Conservation (phyloP, 2,329 filamentous ascomycete genomes). For the Diplocarpon rosae region DNA sequence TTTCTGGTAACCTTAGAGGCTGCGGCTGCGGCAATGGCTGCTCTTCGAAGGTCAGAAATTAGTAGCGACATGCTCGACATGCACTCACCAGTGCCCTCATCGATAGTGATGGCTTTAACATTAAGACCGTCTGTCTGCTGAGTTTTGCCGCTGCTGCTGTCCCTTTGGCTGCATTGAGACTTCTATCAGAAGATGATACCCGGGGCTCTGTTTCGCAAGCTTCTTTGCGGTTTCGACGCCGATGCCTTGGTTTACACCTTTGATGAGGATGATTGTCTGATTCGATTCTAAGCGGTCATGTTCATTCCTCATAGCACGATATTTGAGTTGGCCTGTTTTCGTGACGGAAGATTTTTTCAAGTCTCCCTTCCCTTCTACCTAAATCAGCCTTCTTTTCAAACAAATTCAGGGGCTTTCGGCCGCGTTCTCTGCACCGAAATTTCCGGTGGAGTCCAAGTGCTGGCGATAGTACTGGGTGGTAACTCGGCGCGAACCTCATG, state of each 20-base stretch:
- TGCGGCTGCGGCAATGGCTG: slow-evolving; percentile 4
- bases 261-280: slow-evolving; percentile 19
- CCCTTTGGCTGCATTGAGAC: slow-evolving; percentile 7
- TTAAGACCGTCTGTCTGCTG: slow-evolving; percentile 9
- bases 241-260: slow-evolving; percentile 33
- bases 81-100: slow-evolving; percentile 11
- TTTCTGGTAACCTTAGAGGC: slow-evolving; percentile 11
- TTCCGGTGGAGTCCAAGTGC: too few relatives aligned
- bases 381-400: too few relatives aligned
- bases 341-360: too few relatives aligned
- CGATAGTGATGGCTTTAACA: slow-evolving; percentile 10
- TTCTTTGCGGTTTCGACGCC: slow-evolving; percentile 29
- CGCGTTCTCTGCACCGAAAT: too few relatives aligned
- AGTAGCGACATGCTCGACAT: not conserved
- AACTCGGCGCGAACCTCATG: too few relatives aligned
- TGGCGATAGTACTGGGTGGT: too few relatives aligned
- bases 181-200: slow-evolving; percentile 12
- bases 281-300: not conserved
- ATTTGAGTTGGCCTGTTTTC: too few relatives aligned
- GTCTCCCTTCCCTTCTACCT: too few relatives aligned
- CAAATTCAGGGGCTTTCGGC: too few relatives aligned
- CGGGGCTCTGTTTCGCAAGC: slow-evolving; percentile 1
- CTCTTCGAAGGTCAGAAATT: not conserved
- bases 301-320: too few relatives aligned
- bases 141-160: slow-evolving; percentile 5